Base-by-base conservation (phyloP, 1,284 basidiomycete genomes). In the Heliocybe sulcata region DNA sequence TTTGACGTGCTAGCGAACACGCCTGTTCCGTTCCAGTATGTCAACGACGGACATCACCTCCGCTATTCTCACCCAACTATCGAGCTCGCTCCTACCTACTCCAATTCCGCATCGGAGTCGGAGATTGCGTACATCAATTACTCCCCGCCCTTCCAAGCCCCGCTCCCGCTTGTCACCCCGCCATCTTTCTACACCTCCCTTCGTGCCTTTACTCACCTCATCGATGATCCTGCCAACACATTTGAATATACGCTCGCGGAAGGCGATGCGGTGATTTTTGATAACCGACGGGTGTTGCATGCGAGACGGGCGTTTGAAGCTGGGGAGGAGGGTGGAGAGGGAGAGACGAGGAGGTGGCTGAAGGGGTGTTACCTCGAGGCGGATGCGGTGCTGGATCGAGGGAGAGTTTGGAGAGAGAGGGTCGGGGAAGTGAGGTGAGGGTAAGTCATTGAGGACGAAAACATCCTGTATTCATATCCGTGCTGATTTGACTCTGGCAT, bases 141-240 rank as follows among this genome's bases (percentile, higher is more conserved):
- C 71, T 90, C 90, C 2, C 96, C 96, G 0, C 96, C 95, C 0
- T 99, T 98, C 79, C 94, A 98, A 72, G 92, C 89, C 0, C 90
- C 90, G 0, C 72, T 91, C 2, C 71, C 77, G 1, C 66, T 76
- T 3, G 66, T 71, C 9, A 83, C 83, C 0, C 79, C 82, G 0
- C 58, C 66, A 1, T 68, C 68, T 23, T 85, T 94, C 58, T 90
- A 89, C 61, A 63, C 73, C 0, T 91, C 92, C 1, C 74, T 97
- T 2, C 63, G 68, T 2, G 67, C 69, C 10, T 98, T 94, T 64
- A 79, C 85, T 6, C 65, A 69, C 1, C 63, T 87, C 19, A 71
- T 94, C 2, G 80, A 87, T 35, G 75, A 79, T 16, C 73, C 78
- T 0, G 66, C 68, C 16, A 79, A 81, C 31, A 76, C 75, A 33